These are phyloP conservation scores for Eimeria tenella DNA, from an alignment of 169 alveolate species.

Conservation along the genomic window DNA sequence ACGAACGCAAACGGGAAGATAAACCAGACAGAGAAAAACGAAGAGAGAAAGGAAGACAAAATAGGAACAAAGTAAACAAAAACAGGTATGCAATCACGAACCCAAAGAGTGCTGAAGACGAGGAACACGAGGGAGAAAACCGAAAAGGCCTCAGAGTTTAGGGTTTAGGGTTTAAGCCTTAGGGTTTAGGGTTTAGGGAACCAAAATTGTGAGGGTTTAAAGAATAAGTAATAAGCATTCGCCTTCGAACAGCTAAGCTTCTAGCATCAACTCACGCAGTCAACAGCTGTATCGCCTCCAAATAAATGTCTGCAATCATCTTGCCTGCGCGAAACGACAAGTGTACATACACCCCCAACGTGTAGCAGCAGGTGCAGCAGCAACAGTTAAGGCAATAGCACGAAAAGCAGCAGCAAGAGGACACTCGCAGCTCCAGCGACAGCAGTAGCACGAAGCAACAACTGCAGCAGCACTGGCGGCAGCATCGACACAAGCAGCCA, in stretches of 20 bases:
- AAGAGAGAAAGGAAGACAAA: not conserved
- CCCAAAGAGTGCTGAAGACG: not conserved
- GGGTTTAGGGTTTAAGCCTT: no score
- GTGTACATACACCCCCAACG: not conserved
- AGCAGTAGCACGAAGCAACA: not conserved
- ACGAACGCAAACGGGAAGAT: not conserved
- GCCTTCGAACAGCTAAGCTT: no score
- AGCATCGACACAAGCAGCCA: slow-evolving; percentile 14
- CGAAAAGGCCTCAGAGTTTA: not conserved
- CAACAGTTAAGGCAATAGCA: not conserved
- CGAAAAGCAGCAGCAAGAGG: not conserved
- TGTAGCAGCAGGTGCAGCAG: not conserved
- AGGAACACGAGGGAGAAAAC: not conserved
- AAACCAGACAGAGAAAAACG: not conserved
- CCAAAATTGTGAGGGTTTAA: no score
- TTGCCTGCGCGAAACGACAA: slow-evolving; percentile 23
- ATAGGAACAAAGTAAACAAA: not conserved
- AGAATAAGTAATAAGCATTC: no score
- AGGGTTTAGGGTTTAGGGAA: no score
- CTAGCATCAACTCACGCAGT: not conserved
- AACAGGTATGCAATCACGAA: not conserved
- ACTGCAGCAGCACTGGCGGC: not conserved
- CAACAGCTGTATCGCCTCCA: slow-evolving; percentile 22
- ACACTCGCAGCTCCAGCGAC: not conserved
- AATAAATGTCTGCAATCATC: slow-evolving; percentile 28